A percentile compares a stretch with the other conserved stretches of the same genome.
Evolutionary conservation across 805 yeast species (phyloP).

Genomic region (Myxozyma kluyveri): DNA sequence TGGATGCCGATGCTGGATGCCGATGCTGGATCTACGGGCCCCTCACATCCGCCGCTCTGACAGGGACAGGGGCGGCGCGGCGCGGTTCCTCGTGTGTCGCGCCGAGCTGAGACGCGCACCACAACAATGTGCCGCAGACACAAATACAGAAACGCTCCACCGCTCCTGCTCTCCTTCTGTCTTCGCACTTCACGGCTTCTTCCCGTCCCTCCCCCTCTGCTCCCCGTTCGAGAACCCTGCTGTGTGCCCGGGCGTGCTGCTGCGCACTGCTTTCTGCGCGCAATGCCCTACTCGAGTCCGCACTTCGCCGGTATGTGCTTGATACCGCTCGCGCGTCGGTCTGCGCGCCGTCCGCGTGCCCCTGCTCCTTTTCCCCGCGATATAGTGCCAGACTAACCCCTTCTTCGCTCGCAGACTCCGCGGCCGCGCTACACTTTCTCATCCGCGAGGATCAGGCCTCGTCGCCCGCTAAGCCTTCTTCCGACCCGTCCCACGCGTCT

Average conservation of each 20-base stretch:
- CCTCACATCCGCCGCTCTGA: too few relatives aligned
- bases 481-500: constrained; percentile 1
- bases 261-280: constrained; percentile 2
- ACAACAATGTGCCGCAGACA: background rate
- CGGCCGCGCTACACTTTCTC: constrained; percentile 21
- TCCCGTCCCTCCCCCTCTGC: background rate
- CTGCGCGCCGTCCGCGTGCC: background rate
- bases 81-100: too few relatives aligned
- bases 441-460: constrained; percentile 21
- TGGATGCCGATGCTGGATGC: too few relatives aligned
- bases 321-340: constrained; percentile 1
- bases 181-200: background rate
- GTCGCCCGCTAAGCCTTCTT: constrained; percentile 1
- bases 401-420: constrained; percentile 12
- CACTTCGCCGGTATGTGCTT: constrained; percentile 17
- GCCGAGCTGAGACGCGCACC: background rate
- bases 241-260: too few relatives aligned
- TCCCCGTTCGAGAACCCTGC: too few relatives aligned
- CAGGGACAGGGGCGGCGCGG: too few relatives aligned
- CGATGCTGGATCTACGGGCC: too few relatives aligned
- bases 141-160: background rate
- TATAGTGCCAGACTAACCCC: background rate
- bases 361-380: background rate
- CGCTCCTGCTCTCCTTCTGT: background rate
- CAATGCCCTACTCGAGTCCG: constrained; percentile 17